These are phyloP conservation scores for Euphorbia pulcherrima DNA, from an alignment of 345 rosid genomes.

Conservation along the genomic window DNA sequence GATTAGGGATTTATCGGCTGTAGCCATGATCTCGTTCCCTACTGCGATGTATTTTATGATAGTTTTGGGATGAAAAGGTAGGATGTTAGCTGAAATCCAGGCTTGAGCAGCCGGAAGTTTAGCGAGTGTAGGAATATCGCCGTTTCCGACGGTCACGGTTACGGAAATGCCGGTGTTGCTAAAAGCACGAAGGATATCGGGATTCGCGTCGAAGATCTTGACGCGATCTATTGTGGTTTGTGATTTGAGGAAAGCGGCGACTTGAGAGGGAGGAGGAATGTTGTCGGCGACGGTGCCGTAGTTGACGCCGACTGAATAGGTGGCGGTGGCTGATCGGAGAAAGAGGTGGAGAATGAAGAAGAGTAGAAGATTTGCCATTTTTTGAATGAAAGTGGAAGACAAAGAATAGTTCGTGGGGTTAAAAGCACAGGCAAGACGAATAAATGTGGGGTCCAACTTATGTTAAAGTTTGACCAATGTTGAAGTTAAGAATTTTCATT, in stretches of 20 bases:
- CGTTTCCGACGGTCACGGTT: conserved; percentile 67
- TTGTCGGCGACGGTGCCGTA: conserved; percentile 76
- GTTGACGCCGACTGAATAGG: conserved; percentile 68
- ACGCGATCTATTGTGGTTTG: conserved; percentile 61
- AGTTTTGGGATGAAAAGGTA: conserved; percentile 52
- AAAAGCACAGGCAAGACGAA: not conserved
- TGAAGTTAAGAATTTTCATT: too few relatives aligned
- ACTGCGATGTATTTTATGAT: conserved; percentile 55
- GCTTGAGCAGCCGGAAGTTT: conserved; percentile 52
- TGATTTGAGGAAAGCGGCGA: conserved; percentile 59
- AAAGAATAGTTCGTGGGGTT: not conserved
- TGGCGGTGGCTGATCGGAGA: conserved; percentile 14
- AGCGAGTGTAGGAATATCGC: conserved; percentile 54
- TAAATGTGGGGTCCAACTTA: conserved; percentile 3
- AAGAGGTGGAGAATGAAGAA: conserved; percentile 4
- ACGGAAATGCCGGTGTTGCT: conserved; percentile 60
- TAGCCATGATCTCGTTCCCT: conserved; percentile 70
- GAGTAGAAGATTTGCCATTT: conserved; percentile 29
- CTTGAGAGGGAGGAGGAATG: conserved; percentile 69
- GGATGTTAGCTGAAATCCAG: conserved; percentile 52
- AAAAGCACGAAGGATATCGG: conserved; percentile 63
- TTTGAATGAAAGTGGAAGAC: not conserved
- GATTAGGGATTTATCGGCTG: conserved; percentile 53
- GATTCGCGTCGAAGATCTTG: conserved; percentile 76
- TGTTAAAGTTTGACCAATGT: not conserved